Evolutionary conservation across 2,329 filamentous ascomycete genomes (phyloP), one percentile per base, ranked within the genome.

Genomic region (Colletotrichum cuscutae): DNA sequence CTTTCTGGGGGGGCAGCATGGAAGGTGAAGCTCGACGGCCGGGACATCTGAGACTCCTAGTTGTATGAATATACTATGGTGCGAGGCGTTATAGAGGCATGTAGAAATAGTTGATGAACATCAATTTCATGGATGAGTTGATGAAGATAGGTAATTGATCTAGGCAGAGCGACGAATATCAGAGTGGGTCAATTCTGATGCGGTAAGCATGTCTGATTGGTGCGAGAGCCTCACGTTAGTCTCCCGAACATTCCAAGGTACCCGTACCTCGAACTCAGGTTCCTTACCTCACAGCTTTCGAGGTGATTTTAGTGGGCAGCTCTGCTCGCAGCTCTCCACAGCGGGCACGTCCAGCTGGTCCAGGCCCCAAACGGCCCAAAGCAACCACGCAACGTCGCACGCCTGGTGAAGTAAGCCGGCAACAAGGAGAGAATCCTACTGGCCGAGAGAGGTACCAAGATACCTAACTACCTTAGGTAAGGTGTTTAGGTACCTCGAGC

Each of bases 301-400:
- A 37, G 65, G 15, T 26, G 15, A 42, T 22, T 64, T 57, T 65
- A 65, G 52, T 65, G 62, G 52, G 22, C 15, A n/a, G 22, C 22
- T 65, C 56, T 61, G 15, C 53, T 42, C 37, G 13, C 37, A 42
- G 37, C 37, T 53, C 66, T 52, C 62, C 68, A 66, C 63, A 67
- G 68, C 63, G 57, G 57, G 68, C 70, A 72, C 46, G 26, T 37
- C 60, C 58, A 68, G 66, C 54, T 35, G 60, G 60, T 58, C 71
- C 35, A 65, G 71, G 56, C 60, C 54, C 60, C 60, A 58, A 54
- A 53, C 37, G n/a, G 54, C 54, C 65, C 46, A 61, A 72, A 61
- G 22, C 54, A 73, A 61, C 66, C 59, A 72, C 49, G 22, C 60
- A 73, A 61, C 71, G 66, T 73, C 42, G 60, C 54, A 70, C 54